A percentile compares a stretch with the other conserved stretches of the same genome.
phyloP scores from a whole-genome alignment of 2,329 filamentous ascomycete genomes.

The Nothopassalora personata region DNA sequence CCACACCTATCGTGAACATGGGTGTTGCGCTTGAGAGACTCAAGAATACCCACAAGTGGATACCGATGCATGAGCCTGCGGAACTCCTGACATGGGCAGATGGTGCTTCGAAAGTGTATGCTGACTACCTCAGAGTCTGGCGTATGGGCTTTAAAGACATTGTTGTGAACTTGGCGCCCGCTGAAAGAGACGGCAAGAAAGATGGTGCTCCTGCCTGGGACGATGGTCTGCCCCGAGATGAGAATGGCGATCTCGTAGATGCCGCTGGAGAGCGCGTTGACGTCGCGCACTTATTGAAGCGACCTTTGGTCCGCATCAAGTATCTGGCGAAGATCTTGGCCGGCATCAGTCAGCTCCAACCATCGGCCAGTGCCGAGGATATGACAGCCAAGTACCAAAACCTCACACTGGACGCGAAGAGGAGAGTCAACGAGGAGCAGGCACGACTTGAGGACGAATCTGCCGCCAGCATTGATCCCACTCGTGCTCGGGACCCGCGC shows the following conservation, averaged over 20 bases:
- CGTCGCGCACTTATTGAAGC: slow-evolving; percentile 85
- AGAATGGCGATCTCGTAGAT: slow-evolving; percentile 53
- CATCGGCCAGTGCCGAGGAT: slow-evolving; percentile 53
- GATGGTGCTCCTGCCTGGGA: slow-evolving; percentile 46
- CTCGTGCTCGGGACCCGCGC: slow-evolving; percentile 69
- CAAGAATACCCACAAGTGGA: slow-evolving; percentile 71
- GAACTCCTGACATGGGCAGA: slow-evolving; percentile 77
- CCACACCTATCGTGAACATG: slow-evolving; percentile 83
- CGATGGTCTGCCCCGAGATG: slow-evolving; percentile 52
- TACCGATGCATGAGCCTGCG: slow-evolving; percentile 67
- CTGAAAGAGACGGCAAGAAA: slow-evolving; percentile 48
- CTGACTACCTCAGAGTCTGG: slow-evolving; percentile 83
- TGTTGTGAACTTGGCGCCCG: slow-evolving; percentile 83
- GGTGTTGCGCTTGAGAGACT: slow-evolving; percentile 82
- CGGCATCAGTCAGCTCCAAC: slow-evolving; percentile 54
- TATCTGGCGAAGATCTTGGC: slow-evolving; percentile 80
- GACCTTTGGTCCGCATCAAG: slow-evolving; percentile 81
- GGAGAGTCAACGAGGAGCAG: slow-evolving; percentile 65
- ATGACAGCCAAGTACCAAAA: slow-evolving; percentile 61
- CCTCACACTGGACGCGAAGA: slow-evolving; percentile 71
- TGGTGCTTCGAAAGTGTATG: slow-evolving; percentile 70
- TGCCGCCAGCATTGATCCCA: slow-evolving; percentile 75
- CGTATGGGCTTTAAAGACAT: slow-evolving; percentile 90
- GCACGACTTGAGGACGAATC: slow-evolving; percentile 78
- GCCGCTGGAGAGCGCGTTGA: slow-evolving; percentile 84